These are phyloP conservation scores for Colletotrichum lentis DNA, from an alignment of 2,329 filamentous ascomycete species.

Conservation along the genomic window DNA sequence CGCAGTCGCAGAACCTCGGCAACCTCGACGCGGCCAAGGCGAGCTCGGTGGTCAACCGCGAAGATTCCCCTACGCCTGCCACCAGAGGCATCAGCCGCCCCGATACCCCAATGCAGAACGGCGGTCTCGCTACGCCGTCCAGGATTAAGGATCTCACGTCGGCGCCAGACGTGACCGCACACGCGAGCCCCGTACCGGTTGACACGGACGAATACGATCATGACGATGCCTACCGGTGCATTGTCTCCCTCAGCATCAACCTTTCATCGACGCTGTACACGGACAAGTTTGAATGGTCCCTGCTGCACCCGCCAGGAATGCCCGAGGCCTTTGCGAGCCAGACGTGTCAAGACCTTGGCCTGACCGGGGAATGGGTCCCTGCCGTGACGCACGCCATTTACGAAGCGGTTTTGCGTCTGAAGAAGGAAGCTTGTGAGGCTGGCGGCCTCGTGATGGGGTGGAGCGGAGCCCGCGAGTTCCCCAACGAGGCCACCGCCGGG, in stretches of 20 bases:
- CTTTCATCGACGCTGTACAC: constrained; percentile 90
- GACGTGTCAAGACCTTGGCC: constrained; percentile 89
- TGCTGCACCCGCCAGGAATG: constrained; percentile 89
- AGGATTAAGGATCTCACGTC: constrained; percentile 54
- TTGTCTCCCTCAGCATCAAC: constrained; percentile 90
- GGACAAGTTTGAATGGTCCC: constrained; percentile 97
- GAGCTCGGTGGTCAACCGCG: constrained; percentile 46
- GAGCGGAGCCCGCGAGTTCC: constrained; percentile 72
- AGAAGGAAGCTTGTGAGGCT: constrained; percentile 96
- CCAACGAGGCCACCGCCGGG: constrained; percentile 88
- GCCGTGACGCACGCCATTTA: constrained; percentile 97
- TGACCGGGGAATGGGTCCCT: constrained; percentile 91
- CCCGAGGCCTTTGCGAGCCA: constrained; percentile 91
- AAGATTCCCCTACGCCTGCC: constrained; percentile 51
- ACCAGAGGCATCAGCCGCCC: constrained; percentile 55
- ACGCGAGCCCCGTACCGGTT: constrained; percentile 69
- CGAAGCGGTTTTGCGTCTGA: constrained; percentile 88
- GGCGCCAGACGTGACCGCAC: constrained; percentile 69
- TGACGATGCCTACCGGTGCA: constrained; percentile 93
- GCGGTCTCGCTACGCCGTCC: constrained; percentile 59
- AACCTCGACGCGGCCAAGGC: constrained; percentile 45
- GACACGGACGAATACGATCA: constrained; percentile 82
- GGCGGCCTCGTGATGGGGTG: constrained; percentile 82
- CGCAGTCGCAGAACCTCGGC: constrained; percentile 46
- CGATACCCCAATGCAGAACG: constrained; percentile 65